Evolutionary conservation across 768 basidiomycete genomes (phyloP).

Genomic region (Hygrocybe punicea): DNA sequence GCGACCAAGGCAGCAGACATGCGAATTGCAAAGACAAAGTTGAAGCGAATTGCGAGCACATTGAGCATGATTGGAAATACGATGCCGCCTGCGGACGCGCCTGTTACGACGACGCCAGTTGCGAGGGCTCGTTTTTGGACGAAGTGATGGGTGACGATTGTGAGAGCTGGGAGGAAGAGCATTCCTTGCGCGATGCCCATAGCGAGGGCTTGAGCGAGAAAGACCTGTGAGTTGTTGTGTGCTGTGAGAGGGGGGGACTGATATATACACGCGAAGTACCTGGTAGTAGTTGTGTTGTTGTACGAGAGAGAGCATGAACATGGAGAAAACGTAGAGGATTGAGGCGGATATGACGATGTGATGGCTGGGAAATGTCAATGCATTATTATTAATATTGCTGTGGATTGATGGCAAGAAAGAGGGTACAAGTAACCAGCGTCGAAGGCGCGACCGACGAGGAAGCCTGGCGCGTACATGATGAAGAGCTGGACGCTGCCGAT

Average conservation of each 20-base stretch:
- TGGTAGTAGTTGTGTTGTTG: constrained; percentile 37
- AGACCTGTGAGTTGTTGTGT: constrained; percentile 21
- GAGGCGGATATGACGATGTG: constrained; percentile 40
- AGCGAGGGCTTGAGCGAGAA: constrained; percentile 38
- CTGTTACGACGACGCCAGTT: constrained; percentile 39
- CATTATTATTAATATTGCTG: background rate
- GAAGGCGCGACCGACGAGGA: constrained; percentile 29
- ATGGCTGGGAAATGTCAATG: constrained; percentile 32
- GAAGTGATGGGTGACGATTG: constrained; percentile 41
- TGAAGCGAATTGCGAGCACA: constrained; percentile 21
- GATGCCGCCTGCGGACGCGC: constrained; percentile 37
- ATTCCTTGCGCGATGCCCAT: constrained; percentile 35
- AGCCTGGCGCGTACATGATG: constrained; percentile 28
- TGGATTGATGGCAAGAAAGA: background rate
- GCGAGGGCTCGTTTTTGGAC: constrained; percentile 33
- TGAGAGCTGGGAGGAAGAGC: constrained; percentile 39
- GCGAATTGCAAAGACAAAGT: constrained; percentile 37
- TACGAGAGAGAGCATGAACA: constrained; percentile 41
- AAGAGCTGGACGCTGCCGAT: constrained; percentile 38
- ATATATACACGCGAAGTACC: constrained; percentile 7
- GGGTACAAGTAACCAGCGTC: constrained; percentile 28
- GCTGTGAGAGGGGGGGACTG: background rate
- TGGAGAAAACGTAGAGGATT: constrained; percentile 36
- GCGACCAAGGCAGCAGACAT: constrained; percentile 35
- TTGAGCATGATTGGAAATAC: constrained; percentile 38